Conservation (phyloP, 2,329 filamentous ascomycete genomes). For the Nannizzia gypsea region DNA sequence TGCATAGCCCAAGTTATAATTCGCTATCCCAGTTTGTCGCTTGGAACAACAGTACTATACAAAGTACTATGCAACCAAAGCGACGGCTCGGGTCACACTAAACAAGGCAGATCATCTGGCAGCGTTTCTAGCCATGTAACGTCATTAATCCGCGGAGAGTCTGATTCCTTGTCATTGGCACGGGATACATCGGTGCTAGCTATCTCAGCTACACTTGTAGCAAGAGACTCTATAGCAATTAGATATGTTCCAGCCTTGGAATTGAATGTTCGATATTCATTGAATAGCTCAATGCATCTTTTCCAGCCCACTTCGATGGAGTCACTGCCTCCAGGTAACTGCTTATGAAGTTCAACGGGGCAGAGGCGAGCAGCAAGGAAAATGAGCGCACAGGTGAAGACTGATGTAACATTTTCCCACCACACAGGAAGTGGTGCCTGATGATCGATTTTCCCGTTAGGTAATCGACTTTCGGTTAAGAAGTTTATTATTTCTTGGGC, state of each 20-base stretch:
- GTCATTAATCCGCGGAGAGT: constrained; percentile 5
- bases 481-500: constrained; percentile 13
- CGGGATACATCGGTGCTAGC: not conserved
- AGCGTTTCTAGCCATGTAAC: constrained; percentile 13
- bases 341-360: constrained; percentile 3
- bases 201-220: not conserved
- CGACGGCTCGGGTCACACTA: not conserved
- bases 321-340: not conserved
- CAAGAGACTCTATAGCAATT: constrained; percentile 7
- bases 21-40: too few species aligned
- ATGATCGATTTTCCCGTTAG: constrained; percentile 2
- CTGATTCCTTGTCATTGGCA: not conserved
- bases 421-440: constrained; percentile 10
- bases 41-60: not conserved
- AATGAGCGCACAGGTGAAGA: constrained; percentile 12
- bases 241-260: constrained; percentile 7
- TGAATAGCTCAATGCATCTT: constrained; percentile 7
- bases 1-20: too few species aligned
- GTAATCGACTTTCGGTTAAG: not conserved
- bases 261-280: constrained; percentile 9
- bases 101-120: constrained; percentile 10
- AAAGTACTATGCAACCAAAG: not conserved
- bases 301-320: constrained; percentile 9
- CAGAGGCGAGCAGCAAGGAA: constrained; percentile 13
- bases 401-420: constrained; percentile 14